A percentile compares a stretch with the other conserved stretches of the same genome.
These are phyloP conservation scores for Pestalotiopsis sp. DNA, from an alignment of 2,329 filamentous ascomycete genomes.

Conservation along the genomic window DNA sequence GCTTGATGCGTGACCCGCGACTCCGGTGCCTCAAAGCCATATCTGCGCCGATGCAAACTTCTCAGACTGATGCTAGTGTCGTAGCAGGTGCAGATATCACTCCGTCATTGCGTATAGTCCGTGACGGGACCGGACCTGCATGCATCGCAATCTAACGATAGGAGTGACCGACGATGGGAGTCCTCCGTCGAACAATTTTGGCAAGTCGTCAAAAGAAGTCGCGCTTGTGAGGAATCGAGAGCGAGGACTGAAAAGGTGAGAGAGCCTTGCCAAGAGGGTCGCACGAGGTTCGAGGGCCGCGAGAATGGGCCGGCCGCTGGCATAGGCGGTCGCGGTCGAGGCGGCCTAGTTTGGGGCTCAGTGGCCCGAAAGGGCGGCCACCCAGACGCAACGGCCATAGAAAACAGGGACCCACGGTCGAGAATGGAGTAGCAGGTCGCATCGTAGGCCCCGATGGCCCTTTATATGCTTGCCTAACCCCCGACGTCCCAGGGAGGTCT, in stretches of 20 bases:
- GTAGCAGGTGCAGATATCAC: background rate
- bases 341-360: constrained; percentile 29
- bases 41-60: background rate
- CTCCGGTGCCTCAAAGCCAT: no score
- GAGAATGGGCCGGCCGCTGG: constrained; percentile 25
- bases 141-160: constrained; percentile 7
- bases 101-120: background rate
- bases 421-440: constrained; percentile 20
- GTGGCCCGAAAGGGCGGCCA: constrained; percentile 29
- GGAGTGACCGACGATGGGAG: constrained; percentile 16
- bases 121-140: background rate
- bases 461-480: constrained; percentile 28
- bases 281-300: constrained; percentile 20
- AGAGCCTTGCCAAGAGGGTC: constrained; percentile 24
- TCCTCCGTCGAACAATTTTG: constrained; percentile 5
- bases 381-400: constrained; percentile 19
- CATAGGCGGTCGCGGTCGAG: constrained; percentile 23
- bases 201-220: constrained; percentile 10
- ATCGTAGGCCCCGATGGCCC: constrained; percentile 24
- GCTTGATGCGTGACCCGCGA: no score
- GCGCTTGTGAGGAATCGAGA: background rate
- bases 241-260: constrained; percentile 5
- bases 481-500: constrained; percentile 10
- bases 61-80: background rate
- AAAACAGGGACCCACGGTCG: constrained; percentile 12